Evolutionary conservation across 768 basidiomycete genomes (phyloP).

Genomic region (Podaxis pistillaris): DNA sequence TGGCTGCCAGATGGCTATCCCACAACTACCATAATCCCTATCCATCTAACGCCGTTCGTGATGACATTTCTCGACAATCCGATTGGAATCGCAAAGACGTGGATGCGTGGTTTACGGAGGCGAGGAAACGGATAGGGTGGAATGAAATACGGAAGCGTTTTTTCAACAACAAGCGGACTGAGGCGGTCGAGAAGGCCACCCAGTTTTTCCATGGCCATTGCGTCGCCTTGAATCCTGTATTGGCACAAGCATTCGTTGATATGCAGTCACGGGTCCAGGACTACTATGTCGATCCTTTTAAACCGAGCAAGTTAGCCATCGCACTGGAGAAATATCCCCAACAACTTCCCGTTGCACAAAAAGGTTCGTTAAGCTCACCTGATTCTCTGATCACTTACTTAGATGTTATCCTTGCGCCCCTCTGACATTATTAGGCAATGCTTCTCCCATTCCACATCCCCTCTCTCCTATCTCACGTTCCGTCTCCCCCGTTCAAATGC

Average conservation of each 20-base stretch:
- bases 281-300: not conserved
- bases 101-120: slow-evolving; percentile 15
- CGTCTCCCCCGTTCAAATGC: too few relatives aligned
- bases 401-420: not conserved
- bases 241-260: slow-evolving; percentile 8
- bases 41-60: not conserved
- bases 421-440: not conserved
- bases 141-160: slow-evolving; percentile 7
- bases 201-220: not conserved
- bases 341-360: too few relatives aligned
- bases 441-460: too few relatives aligned
- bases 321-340: too few relatives aligned
- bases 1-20: slow-evolving; percentile 6
- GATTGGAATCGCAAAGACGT: slow-evolving; percentile 9
- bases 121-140: slow-evolving; percentile 17
- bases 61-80: not conserved
- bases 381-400: too few relatives aligned
- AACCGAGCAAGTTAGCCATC: not conserved
- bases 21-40: slow-evolving; percentile 14
- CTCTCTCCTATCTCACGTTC: too few relatives aligned
- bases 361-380: too few relatives aligned
- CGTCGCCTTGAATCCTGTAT: not conserved
- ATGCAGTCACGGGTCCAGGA: not conserved
- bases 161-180: slow-evolving; percentile 10
- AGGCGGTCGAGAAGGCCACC: slow-evolving; percentile 1